phyloP scores from a whole-genome alignment of 225 moss, liverwort and hornwort genomes.

The Marchantia polymorpha region DNA sequence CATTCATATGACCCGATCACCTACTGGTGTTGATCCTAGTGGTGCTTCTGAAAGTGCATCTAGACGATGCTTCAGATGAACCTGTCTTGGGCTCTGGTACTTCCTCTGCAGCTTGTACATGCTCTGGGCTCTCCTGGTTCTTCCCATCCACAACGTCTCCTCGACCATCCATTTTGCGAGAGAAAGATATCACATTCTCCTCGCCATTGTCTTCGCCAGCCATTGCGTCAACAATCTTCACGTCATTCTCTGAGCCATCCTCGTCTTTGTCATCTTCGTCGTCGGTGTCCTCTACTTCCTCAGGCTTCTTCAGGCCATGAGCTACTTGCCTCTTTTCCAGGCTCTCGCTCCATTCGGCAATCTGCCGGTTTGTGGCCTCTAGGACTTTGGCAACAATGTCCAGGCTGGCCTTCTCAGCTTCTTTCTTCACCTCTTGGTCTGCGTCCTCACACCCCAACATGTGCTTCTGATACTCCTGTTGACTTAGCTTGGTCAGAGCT shows the following conservation, averaged over 20 bases:
- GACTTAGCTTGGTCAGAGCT: slow-evolving; percentile 21
- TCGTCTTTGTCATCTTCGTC: slow-evolving; percentile 20
- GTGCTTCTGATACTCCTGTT: slow-evolving; percentile 20
- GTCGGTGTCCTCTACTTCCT: slow-evolving; percentile 10
- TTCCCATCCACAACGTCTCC: neutral
- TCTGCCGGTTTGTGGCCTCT: slow-evolving; percentile 16
- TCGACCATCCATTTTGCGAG: slow-evolving; percentile 5
- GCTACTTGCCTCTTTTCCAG: slow-evolving; percentile 19
- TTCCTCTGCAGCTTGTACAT: slow-evolving; percentile 7
- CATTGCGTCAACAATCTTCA: neutral
- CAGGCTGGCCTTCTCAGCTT: slow-evolving; percentile 21
- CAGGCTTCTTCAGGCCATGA: slow-evolving; percentile 18
- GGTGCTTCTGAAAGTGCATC: slow-evolving; percentile 15
- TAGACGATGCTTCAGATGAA: slow-evolving; percentile 15
- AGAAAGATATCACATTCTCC: neutral
- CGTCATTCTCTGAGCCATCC: slow-evolving; percentile 15
- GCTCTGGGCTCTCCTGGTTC: slow-evolving; percentile 5
- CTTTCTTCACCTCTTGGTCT: slow-evolving; percentile 17
- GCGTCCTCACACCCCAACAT: neutral
- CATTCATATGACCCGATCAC: neutral
- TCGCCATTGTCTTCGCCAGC: neutral
- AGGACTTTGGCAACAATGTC: slow-evolving; percentile 19
- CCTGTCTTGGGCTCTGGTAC: slow-evolving; percentile 10
- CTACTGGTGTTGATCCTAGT: slow-evolving; percentile 15
- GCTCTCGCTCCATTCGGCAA: slow-evolving; percentile 26